These are phyloP conservation scores for Henningerozyma blattae DNA, from an alignment of 805 yeast species.

Conservation along the genomic window DNA sequence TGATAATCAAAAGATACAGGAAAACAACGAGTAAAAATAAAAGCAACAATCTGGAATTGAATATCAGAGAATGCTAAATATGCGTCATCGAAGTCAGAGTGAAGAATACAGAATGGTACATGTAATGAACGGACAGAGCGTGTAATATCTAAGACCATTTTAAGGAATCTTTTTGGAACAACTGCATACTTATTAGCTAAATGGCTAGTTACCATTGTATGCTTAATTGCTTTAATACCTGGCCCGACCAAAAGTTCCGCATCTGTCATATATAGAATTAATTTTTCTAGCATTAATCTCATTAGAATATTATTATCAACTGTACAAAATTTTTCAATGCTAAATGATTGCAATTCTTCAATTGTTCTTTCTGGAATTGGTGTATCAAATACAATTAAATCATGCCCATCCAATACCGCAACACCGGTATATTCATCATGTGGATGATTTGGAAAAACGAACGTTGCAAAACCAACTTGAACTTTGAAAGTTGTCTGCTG, in stretches of 20 bases:
- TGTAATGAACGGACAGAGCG: not conserved
- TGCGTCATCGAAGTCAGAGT: not conserved
- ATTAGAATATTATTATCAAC: not conserved
- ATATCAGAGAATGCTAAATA: not conserved
- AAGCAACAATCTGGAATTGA: not conserved
- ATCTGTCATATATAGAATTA: not conserved
- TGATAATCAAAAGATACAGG: not conserved
- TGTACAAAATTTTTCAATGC: not conserved
- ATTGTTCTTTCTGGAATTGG: not conserved
- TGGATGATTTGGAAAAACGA: not conserved
- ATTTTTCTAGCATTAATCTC: not conserved
- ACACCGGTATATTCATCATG: not conserved
- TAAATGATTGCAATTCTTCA: not conserved
- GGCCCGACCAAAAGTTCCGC: not conserved
- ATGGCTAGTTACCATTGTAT: not conserved
- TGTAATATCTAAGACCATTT: not conserved
- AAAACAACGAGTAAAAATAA: not conserved
- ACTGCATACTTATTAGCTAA: not conserved
- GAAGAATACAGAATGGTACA: not conserved
- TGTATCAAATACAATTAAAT: not conserved
- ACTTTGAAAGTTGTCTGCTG: not conserved
- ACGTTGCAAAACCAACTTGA: not conserved
- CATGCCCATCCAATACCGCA: not conserved
- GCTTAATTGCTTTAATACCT: not conserved
- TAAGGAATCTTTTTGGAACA: not conserved